Conservation (phyloP, 495 filamentous ascomycete genomes). For the Xylaria acuta region DNA sequence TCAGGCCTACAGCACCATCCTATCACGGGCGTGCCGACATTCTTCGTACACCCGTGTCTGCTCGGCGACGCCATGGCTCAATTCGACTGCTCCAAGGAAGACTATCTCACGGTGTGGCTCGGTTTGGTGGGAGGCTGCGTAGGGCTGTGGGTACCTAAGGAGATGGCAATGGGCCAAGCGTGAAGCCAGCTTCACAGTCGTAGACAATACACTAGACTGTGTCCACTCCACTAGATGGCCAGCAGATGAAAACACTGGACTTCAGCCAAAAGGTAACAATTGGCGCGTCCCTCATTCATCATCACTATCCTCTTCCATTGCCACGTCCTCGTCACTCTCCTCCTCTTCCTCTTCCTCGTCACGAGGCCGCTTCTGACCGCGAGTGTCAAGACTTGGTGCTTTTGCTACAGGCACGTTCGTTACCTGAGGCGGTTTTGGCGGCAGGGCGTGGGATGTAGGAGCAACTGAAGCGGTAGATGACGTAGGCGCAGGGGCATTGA, state of each 20-base stretch:
- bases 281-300: slow-evolving; percentile 53
- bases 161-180: slow-evolving; percentile 49
- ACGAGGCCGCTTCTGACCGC: slow-evolving; percentile 70
- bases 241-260: background rate
- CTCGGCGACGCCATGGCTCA: slow-evolving; percentile 76
- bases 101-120: slow-evolving; percentile 82
- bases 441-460: slow-evolving; percentile 47
- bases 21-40: slow-evolving; percentile 70
- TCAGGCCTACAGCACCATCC: slow-evolving; percentile 73
- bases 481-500: slow-evolving; percentile 68
- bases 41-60: slow-evolving; percentile 86
- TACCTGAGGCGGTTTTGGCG: slow-evolving; percentile 46
- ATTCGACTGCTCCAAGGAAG: slow-evolving; percentile 60
- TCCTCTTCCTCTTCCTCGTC: slow-evolving; percentile 67
- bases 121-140: slow-evolving; percentile 77
- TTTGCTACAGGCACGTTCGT: slow-evolving; percentile 52
- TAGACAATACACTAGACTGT: slow-evolving; percentile 16
- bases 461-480: slow-evolving; percentile 50
- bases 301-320: slow-evolving; percentile 75
- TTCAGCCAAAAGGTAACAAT: slow-evolving; percentile 2
- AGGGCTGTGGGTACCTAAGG: slow-evolving; percentile 71
- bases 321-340: slow-evolving; percentile 68
- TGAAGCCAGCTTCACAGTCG: slow-evolving; percentile 6
- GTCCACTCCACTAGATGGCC: background rate
- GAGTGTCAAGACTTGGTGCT: slow-evolving; percentile 49